A percentile compares a stretch with the other conserved stretches of the same genome.
phyloP scores from a whole-genome alignment of 768 basidiomycete species.

The Thelephora aurantiotincta region DNA sequence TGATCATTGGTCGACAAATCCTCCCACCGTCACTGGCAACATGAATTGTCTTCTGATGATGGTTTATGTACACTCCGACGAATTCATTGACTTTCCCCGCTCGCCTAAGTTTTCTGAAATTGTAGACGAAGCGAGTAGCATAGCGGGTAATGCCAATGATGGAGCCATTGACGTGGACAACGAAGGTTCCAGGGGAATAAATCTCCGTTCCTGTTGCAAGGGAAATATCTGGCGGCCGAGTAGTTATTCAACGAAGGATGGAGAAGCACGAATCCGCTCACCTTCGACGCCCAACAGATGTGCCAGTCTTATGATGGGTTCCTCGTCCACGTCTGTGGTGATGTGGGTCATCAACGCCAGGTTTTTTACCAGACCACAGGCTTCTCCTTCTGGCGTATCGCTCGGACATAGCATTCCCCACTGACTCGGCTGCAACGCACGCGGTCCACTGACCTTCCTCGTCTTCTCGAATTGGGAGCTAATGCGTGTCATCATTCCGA shows the following conservation, averaged over 20 bases:
- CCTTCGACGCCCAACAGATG: slow-evolving; percentile 98
- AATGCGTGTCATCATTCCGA: slow-evolving; percentile 99
- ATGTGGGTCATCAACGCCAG: slow-evolving; percentile 99
- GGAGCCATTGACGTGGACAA: slow-evolving; percentile 94
- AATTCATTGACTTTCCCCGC: slow-evolving; percentile 92
- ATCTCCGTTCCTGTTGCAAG: slow-evolving; percentile 91
- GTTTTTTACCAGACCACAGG: slow-evolving; percentile 97
- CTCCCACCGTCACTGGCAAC: slow-evolving; percentile 96
- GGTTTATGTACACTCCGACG: slow-evolving; percentile 90
- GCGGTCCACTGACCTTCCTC: slow-evolving; percentile 92
- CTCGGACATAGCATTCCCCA: slow-evolving; percentile 98
- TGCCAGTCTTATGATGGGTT: slow-evolving; percentile 76
- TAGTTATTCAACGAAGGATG: not conserved
- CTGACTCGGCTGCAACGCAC: slow-evolving; percentile 94
- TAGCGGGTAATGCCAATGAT: slow-evolving; percentile 87
- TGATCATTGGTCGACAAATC: slow-evolving; percentile 95
- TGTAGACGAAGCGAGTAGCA: slow-evolving; percentile 72
- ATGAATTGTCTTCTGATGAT: slow-evolving; percentile 88
- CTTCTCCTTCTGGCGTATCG: slow-evolving; percentile 99
- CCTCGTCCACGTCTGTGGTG: slow-evolving; percentile 96
- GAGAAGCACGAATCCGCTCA: slow-evolving; percentile 16
- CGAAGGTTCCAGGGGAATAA: slow-evolving; percentile 82
- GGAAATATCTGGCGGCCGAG: slow-evolving; percentile 52
- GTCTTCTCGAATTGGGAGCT: slow-evolving; percentile 99
- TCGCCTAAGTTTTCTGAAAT: slow-evolving; percentile 86